Evolutionary conservation across 192 early-diverging fungal species (phyloP).

Genomic region (Entomortierella parvispora): DNA sequence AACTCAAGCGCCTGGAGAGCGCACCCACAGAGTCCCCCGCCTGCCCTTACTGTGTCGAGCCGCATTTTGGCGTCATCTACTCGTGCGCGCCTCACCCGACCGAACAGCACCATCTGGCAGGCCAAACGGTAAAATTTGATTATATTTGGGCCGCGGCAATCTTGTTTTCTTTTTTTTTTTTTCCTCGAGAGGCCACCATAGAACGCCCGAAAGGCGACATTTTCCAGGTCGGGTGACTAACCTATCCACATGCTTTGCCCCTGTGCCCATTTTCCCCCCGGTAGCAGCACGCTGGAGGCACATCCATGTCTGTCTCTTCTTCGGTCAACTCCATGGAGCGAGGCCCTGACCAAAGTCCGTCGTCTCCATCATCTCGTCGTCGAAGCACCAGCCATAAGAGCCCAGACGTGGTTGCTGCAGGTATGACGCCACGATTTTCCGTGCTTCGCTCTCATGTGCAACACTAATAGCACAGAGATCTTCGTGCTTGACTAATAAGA

Average conservation of each 20-base stretch:
- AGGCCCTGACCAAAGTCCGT: conserved; percentile 13
- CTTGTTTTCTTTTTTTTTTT: conserved; percentile 16
- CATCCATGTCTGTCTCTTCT: conserved; percentile 39
- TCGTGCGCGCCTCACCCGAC: conserved; percentile 55
- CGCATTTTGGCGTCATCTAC: conserved; percentile 88
- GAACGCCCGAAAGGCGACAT: neutral
- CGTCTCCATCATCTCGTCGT: conserved; percentile 49
- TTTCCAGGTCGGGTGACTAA: neutral
- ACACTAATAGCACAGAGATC: neutral
- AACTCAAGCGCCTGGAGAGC: conserved; percentile 85
- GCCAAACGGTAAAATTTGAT: conserved; percentile 21
- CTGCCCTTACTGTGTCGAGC: conserved; percentile 90
- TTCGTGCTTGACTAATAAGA: too few relatives aligned
- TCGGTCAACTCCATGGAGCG: conserved; percentile 31
- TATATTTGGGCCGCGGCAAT: neutral
- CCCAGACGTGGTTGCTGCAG: conserved; percentile 75
- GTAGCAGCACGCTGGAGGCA: conserved; percentile 14
- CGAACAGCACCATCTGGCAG: conserved; percentile 18
- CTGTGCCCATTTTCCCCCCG: neutral
- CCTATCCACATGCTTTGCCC: neutral
- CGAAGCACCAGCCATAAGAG: conserved; percentile 63
- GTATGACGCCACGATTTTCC: conserved; percentile 25
- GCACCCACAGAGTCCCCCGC: conserved; percentile 74
- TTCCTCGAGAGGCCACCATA: neutral
- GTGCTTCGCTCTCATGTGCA: neutral